Percentiles rank a stretch among this genome's conserved stretches.
Evolutionary conservation across 2,329 filamentous ascomycete species (phyloP).

Genomic region (Fusarium hostae): DNA sequence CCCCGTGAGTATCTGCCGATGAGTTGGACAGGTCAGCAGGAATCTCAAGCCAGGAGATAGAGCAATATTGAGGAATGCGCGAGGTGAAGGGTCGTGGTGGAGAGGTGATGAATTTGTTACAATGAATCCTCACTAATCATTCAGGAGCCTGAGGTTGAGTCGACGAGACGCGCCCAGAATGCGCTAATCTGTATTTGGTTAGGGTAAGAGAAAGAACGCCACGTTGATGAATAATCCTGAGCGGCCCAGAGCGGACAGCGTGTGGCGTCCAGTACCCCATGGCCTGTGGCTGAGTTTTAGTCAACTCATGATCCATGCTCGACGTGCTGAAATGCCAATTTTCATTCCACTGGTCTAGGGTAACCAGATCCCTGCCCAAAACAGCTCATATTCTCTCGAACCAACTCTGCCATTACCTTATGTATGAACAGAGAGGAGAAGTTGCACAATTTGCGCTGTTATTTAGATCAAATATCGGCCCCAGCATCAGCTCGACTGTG

Average conservation of each 20-base stretch:
- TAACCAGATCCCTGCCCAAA: neutral
- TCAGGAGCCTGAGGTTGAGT: conserved; percentile 39
- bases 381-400: conserved; percentile 26
- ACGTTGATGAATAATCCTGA: conserved; percentile 26
- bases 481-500: accelerated
- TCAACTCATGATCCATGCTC: neutral
- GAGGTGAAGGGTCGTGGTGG: conserved; percentile 28
- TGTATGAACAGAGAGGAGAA: conserved; percentile 5
- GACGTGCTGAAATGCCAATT: neutral
- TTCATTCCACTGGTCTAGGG: accelerated
- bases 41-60: conserved; percentile 27
- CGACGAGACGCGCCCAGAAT: conserved; percentile 39
- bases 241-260: neutral
- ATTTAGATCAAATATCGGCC: accelerated
- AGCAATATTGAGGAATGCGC: conserved; percentile 32
- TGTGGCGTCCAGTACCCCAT: neutral
- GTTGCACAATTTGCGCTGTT: neutral
- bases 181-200: conserved; percentile 4
- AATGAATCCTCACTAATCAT: conserved; percentile 39
- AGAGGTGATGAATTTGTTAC: conserved; percentile 45
- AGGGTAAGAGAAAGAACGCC: neutral
- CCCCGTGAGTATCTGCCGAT: conserved; percentile 48
- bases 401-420: neutral
- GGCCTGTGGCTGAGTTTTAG: neutral
- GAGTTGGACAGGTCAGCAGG: conserved; percentile 36